These are phyloP conservation scores for Moesziomyces antarcticus DNA, from an alignment of 1,284 basidiomycete genomes.

Conservation along the genomic window DNA sequence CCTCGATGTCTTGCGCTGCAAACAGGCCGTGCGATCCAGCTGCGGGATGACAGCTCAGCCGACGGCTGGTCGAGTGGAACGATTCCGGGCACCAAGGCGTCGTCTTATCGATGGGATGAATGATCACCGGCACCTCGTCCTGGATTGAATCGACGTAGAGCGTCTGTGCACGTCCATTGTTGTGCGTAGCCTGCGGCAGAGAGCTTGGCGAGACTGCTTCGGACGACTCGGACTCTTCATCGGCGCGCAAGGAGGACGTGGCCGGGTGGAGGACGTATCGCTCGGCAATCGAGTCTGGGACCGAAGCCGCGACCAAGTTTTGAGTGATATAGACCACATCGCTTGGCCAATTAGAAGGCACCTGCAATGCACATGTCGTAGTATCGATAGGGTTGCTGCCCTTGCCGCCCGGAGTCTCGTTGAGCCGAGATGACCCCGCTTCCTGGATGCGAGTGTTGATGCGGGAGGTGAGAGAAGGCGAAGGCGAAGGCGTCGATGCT, in stretches of 20 bases:
- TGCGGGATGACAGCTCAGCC: constrained; percentile 76
- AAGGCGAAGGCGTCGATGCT: background rate
- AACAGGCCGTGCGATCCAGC: constrained; percentile 84
- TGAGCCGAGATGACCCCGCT: background rate
- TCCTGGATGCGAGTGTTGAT: background rate
- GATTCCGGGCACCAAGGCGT: constrained; percentile 30
- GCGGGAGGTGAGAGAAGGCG: background rate
- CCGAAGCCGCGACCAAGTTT: constrained; percentile 20
- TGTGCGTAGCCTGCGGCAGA: constrained; percentile 32
- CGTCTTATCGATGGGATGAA: constrained; percentile 10
- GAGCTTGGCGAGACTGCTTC: background rate
- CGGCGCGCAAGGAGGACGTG: background rate
- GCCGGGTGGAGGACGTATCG: constrained; percentile 23
- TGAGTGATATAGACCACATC: constrained; percentile 38
- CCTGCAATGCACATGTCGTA: background rate
- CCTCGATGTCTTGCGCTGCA: constrained; percentile 76
- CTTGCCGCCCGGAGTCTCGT: too few relatives aligned
- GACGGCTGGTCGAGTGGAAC: constrained; percentile 30
- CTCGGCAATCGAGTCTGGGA: constrained; percentile 18
- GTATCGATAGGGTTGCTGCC: too few relatives aligned
- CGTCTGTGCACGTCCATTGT: constrained; percentile 3
- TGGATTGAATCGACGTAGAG: constrained; percentile 25
- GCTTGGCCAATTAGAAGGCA: constrained; percentile 26
- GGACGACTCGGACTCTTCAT: background rate
- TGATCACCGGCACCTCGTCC: constrained; percentile 14